Evolutionary conservation across 805 yeast genomes (phyloP), one percentile per base, ranked within the genome.

Genomic region (Cyberlindnera japonica): DNA sequence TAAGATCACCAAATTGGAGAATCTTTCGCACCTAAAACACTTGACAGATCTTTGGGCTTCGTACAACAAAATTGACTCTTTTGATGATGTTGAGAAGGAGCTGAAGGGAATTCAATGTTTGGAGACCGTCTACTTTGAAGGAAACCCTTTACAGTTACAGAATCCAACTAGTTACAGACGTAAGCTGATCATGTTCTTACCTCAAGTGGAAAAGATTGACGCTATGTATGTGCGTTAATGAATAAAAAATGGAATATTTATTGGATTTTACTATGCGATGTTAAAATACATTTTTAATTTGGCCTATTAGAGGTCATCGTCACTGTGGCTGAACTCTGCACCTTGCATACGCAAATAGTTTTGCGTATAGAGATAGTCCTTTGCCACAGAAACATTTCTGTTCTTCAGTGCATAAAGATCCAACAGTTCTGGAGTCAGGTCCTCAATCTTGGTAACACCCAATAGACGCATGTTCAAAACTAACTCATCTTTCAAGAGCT

Each of bases 31-130:
- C 51, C 71, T 93, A 43, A 60, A 50, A 1, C 55, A 81, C n/a
- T 69, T 93, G 43, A 89, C 96, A 8, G 99, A 93, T 62, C 68
- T 93, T 39, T 93, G 99, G 99, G 88, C 95, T 19, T 84, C 96
- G 0, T 76, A 77, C 54, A 93, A 91, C 61, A 62, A 75, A 52
- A 61, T 93, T 17, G 73, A 76, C 24, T 68, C 77, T 29, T 90
- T 85, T 61, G 78, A 80, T 24, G 81, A 87, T 37, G 65, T 93
- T 33, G 80, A 77, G 37, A 60, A 72, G 16, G 81, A 87, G 57
- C 70, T 93, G 44, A 77, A 79, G 12, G 65, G 67, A 28, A 65
- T 87, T 37, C 74, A 77, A 2, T 67, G 74, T 6, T 67, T 93
- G 38, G 95, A 88, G 37, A 88, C 96, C 0, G 95, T 93, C 5